Conservation (phyloP, 345 rosid genomes). For the Physaria fendleri region DNA sequence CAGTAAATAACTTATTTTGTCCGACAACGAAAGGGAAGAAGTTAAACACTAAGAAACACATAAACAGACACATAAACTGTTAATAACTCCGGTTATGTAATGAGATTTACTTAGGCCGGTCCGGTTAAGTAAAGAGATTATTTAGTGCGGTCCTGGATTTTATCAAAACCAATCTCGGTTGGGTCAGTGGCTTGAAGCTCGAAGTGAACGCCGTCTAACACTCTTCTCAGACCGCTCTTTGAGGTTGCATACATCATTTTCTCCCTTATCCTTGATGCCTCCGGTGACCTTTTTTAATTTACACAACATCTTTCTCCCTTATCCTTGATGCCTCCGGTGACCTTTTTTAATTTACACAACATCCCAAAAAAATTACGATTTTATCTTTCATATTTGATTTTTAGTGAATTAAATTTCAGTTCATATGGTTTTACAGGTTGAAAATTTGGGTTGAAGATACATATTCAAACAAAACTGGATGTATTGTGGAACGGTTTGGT, state of each 20-base stretch:
- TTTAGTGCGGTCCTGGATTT: constrained; percentile 64
- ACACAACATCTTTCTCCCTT: constrained; percentile 51
- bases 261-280: constrained; percentile 77
- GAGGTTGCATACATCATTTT: constrained; percentile 90
- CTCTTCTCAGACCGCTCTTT: constrained; percentile 74
- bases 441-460: no score
- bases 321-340: constrained; percentile 79
- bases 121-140: constrained; percentile 13
- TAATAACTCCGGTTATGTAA: neutral
- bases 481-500: neutral
- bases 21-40: neutral
- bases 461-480: neutral
- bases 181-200: constrained; percentile 95
- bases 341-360: constrained; percentile 40
- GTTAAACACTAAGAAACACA: constrained; percentile 19
- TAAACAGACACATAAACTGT: neutral
- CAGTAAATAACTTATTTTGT: neutral
- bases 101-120: constrained; percentile 50
- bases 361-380: no score
- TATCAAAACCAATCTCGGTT: constrained; percentile 93
- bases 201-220: constrained; percentile 76
- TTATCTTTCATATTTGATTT: no score
- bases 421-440: neutral
- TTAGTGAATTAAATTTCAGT: no score
- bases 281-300: constrained; percentile 74